Conservation (phyloP, 139 green algal species). For the Spirogloea muscicola region DNA sequence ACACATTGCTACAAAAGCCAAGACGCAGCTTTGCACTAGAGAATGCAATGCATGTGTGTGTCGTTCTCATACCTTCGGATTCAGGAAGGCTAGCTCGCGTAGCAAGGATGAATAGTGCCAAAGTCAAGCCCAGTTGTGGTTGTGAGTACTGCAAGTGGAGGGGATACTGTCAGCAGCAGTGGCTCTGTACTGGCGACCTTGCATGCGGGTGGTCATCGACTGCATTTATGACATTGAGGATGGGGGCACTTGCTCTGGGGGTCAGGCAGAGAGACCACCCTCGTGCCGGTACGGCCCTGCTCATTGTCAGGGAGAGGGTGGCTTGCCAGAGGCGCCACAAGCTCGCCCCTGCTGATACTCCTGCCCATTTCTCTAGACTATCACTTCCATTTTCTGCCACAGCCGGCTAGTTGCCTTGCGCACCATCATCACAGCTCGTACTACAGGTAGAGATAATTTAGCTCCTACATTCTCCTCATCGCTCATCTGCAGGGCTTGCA, state of each 20-base stretch:
- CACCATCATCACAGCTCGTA: no score
- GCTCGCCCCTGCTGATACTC: conserved; percentile 68
- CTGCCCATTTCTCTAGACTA: conserved; percentile 62
- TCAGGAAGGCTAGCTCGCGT: conserved; percentile 94
- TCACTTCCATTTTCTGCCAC: conserved; percentile 67
- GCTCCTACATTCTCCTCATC: no score
- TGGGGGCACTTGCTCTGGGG: no score
- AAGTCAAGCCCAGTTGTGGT: conserved; percentile 63
- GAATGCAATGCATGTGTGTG: no score
- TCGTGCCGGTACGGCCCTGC: conserved; percentile 55
- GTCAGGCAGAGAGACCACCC: conserved; percentile 84
- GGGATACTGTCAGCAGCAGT: no score
- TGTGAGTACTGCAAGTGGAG: conserved; percentile 35
- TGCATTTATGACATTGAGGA: no score
- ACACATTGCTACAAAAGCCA: conserved; percentile 77
- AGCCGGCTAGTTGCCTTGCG: no score
- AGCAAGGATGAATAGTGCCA: conserved; percentile 75
- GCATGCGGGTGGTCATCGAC: no score
- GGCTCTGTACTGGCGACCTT: no score
- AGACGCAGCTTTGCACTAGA: conserved; percentile 48
- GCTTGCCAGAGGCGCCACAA: conserved; percentile 23
- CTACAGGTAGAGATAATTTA: conserved; percentile 81
- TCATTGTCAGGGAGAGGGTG: not conserved
- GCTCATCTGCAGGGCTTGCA: no score
- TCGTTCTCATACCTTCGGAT: conserved; percentile 61